Evolutionary conservation across 306 rosid genomes (phyloP), one percentile per base, ranked within the genome.

Genomic region (Pyrus pyrifolia): DNA sequence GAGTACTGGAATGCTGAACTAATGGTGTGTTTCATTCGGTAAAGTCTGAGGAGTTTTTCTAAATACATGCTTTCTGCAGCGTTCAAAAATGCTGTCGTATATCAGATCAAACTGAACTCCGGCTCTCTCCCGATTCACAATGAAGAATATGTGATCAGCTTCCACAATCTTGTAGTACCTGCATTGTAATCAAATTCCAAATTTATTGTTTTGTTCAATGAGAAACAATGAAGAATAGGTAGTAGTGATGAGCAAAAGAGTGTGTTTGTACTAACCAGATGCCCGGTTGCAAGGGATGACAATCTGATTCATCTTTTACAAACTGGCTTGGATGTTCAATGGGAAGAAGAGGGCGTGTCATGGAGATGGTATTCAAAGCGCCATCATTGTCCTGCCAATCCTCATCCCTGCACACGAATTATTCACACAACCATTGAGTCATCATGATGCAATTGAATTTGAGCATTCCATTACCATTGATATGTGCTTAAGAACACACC

Each of bases 361-460:
- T 96, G 45, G 96, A 96, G 76, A 91, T 89, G 63, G 97, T 92
- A 86, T 96, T 96, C 5, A 96, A 86, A 8, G 99, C 99, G 75
- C 99, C 99, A 77, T 96, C 99, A 84, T 96, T 96, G 82, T 90
- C 97, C 74, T 84, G 89, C 99, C 99, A 96, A 78, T 92, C 98
- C 86, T 91, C 98, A 82, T 96, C 99, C 86, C 97, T 95, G 87
- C 86, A 86, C 59, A 75, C 5, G 42, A 73, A 76, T 68, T 67
- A 35, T 66, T 66, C 22, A 74, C 71, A 81, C 23, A 30, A 71
- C 19, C 59, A 9, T 17, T 60, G 40, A 58, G 67, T 42, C 2
- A 31, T 11, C n/a, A 45, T 12, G 10, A 5, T 46, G 70, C 72
- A 59, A 33, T 3, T 25, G 22, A 31, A 35, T 19, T 10, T 1